These are phyloP conservation scores for Aquilaria agallochum DNA, from an alignment of 441 rosid genomes.

Conservation along the genomic window DNA sequence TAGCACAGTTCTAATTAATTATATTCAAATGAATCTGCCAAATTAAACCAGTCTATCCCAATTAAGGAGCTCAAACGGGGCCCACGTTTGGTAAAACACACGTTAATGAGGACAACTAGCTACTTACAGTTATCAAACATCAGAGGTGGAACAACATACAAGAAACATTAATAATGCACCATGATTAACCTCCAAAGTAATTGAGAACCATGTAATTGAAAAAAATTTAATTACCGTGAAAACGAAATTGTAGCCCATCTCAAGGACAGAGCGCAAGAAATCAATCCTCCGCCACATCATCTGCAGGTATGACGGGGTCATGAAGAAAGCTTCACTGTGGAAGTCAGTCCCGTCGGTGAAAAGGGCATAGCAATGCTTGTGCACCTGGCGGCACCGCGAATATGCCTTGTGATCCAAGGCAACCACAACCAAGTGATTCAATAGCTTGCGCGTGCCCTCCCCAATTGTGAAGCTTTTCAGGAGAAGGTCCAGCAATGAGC, in stretches of 20 bases:
- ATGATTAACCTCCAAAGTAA: too few relatives aligned
- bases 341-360: slow-evolving; percentile 58
- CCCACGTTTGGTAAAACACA: too few relatives aligned
- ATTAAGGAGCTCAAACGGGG: too few relatives aligned
- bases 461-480: slow-evolving; percentile 69
- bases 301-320: slow-evolving; percentile 63
- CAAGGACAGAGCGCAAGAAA: slow-evolving; percentile 64
- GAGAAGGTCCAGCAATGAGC: slow-evolving; percentile 64
- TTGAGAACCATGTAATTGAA: too few relatives aligned
- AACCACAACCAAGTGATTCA: slow-evolving; percentile 71
- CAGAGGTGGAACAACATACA: background rate
- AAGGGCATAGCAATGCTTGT: slow-evolving; percentile 66
- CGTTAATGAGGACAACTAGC: background rate
- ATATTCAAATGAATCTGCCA: too few relatives aligned
- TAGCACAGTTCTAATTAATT: too few relatives aligned
- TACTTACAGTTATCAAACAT: background rate
- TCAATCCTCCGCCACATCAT: slow-evolving; percentile 93
- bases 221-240: slow-evolving; percentile 59
- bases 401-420: slow-evolving; percentile 69
- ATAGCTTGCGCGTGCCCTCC: slow-evolving; percentile 41
- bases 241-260: slow-evolving; percentile 75
- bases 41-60: too few relatives aligned
- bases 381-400: slow-evolving; percentile 43
- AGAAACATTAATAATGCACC: background rate
- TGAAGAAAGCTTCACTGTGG: slow-evolving; percentile 66